Evolutionary conservation across 129 eudicot species (phyloP), one percentile per base, ranked within the genome.

Genomic region (Mikania micrantha): DNA sequence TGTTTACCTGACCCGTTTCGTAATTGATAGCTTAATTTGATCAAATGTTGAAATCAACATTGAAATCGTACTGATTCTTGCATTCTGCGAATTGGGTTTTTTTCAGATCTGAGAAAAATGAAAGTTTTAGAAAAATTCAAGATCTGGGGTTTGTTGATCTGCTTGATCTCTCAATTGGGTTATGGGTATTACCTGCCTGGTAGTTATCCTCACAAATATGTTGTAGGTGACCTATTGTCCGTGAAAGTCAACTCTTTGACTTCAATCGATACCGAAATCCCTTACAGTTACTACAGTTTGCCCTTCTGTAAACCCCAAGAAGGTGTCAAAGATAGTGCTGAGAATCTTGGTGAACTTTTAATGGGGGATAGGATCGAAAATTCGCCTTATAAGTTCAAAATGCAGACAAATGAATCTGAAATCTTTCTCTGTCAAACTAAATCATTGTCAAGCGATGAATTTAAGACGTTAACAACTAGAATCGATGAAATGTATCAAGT

Each of bases 401-500:
- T 84, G 90, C 80, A 83, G 20, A 81, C 79, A 0, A 89, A 89
- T 68, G 90, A 89, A 73, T 35, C 83, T 0, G 88, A 81, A 62
- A 76, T 90, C 48, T 90, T 81, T 65, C 76, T 90, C 19, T 90
- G 96, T 73, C 81, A 84, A 69, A 86, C 90, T 0, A 90, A 86
- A n/a, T 80, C 94, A 13, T 80, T 90, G 48, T 81, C 87, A 0
- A 76, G 49, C 5, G 81, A 81, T 12, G 94, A 90, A 67, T 90
- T 83, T 69, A 86, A 74, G 76, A 74, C 84, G 44, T 71, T 86
- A 78, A 85, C 80, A 9, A 76, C 61, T 79, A 79, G 96, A 78
- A 90, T 90, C n/a, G 96, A 90, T 70, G 96, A 90, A 62, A 86
- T 86, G 90, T 90, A 90, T 66, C 94, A 90, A 62, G 96, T 86